A percentile compares a stretch with the other conserved stretches of the same genome.
Evolutionary conservation across 331 rosid genomes (phyloP).

Genomic region (Malus hybrid): DNA sequence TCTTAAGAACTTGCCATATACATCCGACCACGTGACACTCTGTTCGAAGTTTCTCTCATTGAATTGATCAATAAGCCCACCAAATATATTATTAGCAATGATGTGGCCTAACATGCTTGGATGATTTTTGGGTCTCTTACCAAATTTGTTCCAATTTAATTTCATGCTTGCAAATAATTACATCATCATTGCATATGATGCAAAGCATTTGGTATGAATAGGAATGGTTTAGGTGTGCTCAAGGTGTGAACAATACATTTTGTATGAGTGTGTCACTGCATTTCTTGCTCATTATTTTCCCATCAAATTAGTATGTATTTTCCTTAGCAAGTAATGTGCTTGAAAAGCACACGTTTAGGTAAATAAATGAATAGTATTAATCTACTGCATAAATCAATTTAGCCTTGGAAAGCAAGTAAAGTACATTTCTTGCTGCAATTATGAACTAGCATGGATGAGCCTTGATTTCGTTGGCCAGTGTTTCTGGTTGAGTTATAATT

Average conservation of each 20-base stretch:
- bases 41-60: no score
- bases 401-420: conserved; percentile 15
- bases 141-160: background rate
- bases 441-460: background rate
- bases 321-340: background rate
- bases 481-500: no score
- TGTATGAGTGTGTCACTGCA: background rate
- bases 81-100: background rate
- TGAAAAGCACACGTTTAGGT: background rate
- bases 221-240: background rate
- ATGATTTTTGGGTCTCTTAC: background rate
- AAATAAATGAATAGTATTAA: background rate
- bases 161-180: background rate
- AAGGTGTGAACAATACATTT: background rate
- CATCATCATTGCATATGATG: background rate
- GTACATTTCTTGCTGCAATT: background rate
- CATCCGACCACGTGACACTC: no score
- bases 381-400: background rate
- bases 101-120: background rate
- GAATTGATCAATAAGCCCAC: background rate
- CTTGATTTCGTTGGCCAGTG: background rate
- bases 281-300: background rate
- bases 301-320: background rate
- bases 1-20: no score
- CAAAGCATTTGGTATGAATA: background rate